Conservation (phyloP, 2,329 filamentous ascomycete species). For the Xylariaceae sp. region DNA sequence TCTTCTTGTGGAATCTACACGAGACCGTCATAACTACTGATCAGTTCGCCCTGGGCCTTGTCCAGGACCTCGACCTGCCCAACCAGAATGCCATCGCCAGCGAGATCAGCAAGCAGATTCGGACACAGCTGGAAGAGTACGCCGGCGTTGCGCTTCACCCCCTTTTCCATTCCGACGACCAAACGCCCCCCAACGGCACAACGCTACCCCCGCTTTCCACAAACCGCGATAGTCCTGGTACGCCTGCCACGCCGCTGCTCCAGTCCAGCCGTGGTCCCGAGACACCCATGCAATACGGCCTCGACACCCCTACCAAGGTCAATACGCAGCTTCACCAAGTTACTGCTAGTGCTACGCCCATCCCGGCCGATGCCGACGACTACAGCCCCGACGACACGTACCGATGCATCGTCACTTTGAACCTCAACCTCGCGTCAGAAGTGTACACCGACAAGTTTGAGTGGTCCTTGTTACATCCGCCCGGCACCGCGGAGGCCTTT, state of each 20-base stretch:
- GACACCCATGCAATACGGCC: constrained; percentile 53
- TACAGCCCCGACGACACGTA: constrained; percentile 92
- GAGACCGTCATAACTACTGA: constrained; percentile 92
- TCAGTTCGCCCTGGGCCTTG: constrained; percentile 85
- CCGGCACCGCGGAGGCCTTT: constrained; percentile 87
- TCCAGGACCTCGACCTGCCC: constrained; percentile 89
- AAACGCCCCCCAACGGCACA: constrained; percentile 24
- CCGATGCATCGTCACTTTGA: constrained; percentile 84
- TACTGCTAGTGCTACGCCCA: constrained; percentile 64
- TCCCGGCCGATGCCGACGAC: constrained; percentile 63
- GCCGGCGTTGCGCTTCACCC: constrained; percentile 91
- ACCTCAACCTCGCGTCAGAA: constrained; percentile 84
- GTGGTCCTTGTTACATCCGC: constrained; percentile 90
- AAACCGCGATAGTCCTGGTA: constrained; percentile 39
- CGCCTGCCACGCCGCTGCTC: constrained; percentile 40
- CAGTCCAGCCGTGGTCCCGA: constrained; percentile 46
- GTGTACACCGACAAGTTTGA: constrained; percentile 97
- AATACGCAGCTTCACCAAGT: constrained; percentile 50
- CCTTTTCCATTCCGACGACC: constrained; percentile 64
- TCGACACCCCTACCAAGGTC: constrained; percentile 47
- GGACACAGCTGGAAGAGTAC: constrained; percentile 92
- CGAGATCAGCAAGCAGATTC: constrained; percentile 89
- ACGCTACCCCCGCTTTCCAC: constrained; percentile 23
- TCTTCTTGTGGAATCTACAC: constrained; percentile 97
- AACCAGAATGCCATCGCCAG: constrained; percentile 64